A percentile compares a stretch with the other conserved stretches of the same genome.
These are phyloP conservation scores for Fragilaria radians DNA, from an alignment of 108 stramenopile species.

Conservation along the genomic window DNA sequence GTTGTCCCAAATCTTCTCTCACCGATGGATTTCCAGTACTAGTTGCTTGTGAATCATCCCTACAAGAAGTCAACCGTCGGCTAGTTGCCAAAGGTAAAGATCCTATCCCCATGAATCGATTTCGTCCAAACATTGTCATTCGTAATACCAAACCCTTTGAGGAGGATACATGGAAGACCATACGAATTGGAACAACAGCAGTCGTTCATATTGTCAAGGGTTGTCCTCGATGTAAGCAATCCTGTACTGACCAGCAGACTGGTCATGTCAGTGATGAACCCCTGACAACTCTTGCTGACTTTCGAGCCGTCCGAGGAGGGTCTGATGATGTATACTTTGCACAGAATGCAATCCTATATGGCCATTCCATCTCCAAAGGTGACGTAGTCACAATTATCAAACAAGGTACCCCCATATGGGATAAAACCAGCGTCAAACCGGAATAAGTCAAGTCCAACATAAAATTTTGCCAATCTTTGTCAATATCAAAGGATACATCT, in stretches of 20 bases:
- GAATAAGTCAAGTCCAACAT: too few species aligned
- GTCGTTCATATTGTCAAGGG: conserved; percentile 75
- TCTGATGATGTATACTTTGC: conserved; percentile 71
- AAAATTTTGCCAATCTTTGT: too few species aligned
- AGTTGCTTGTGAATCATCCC: conserved; percentile 58
- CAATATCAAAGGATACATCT: too few species aligned
- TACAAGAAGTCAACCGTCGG: conserved; percentile 61
- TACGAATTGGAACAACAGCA: conserved; percentile 47
- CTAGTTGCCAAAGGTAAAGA: conserved; percentile 42
- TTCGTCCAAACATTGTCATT: conserved; percentile 82
- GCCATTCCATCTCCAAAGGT: conserved; percentile 19
- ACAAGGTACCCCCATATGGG: conserved; percentile 39
- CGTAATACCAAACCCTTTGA: conserved; percentile 60
- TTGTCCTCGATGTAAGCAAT: conserved; percentile 83
- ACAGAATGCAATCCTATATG: conserved; percentile 58
- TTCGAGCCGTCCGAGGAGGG: conserved; percentile 43
- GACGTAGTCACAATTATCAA: conserved; percentile 37
- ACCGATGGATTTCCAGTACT: conserved; percentile 83
- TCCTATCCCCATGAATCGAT: conserved; percentile 62
- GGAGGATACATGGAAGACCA: conserved; percentile 82
- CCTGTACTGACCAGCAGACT: conserved; percentile 75
- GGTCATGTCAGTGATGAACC: conserved; percentile 62
- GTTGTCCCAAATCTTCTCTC: conserved; percentile 42
- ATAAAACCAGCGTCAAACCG: conserved; percentile 9
- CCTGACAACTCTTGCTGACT: conserved; percentile 53